These are phyloP conservation scores for Seminavis robusta DNA, from an alignment of 108 stramenopile species.

Conservation along the genomic window DNA sequence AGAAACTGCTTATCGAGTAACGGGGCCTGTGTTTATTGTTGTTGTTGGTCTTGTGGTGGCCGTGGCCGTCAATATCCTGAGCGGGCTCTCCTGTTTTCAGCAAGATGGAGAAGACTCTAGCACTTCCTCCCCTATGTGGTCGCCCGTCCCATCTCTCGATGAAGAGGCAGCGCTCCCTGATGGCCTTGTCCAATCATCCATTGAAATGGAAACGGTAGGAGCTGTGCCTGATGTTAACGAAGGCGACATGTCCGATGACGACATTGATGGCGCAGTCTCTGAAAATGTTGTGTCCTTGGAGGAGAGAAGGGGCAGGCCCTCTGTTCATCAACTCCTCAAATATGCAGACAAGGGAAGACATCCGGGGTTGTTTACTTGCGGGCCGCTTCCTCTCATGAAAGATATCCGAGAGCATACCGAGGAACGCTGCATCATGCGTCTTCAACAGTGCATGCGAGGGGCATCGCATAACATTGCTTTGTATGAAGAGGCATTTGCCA, in stretches of 20 bases:
- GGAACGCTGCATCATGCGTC: background rate
- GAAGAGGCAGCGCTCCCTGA: background rate
- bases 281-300: background rate
- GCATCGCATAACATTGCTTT: conserved; percentile 1
- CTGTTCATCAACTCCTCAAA: background rate
- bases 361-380: conserved; percentile 11
- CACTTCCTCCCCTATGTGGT: too few species aligned
- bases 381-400: conserved; percentile 1
- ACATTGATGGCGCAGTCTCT: background rate
- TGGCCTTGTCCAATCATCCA: background rate
- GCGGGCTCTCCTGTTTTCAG: too few species aligned
- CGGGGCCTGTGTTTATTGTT: too few species aligned
- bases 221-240: background rate
- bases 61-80: too few species aligned
- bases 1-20: too few species aligned
- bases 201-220: background rate
- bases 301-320: conserved; percentile 7
- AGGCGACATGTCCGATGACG: background rate
- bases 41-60: too few species aligned
- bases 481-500: conserved; percentile 11
- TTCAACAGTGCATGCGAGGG: background rate
- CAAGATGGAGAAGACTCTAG: too few species aligned
- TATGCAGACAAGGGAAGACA: background rate
- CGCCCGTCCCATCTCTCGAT: too few species aligned
- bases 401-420: background rate